A percentile compares a stretch with the other conserved stretches of the same genome.
phyloP scores from a whole-genome alignment of 257 asterid genomes.

The Thymus quinquecostatus region DNA sequence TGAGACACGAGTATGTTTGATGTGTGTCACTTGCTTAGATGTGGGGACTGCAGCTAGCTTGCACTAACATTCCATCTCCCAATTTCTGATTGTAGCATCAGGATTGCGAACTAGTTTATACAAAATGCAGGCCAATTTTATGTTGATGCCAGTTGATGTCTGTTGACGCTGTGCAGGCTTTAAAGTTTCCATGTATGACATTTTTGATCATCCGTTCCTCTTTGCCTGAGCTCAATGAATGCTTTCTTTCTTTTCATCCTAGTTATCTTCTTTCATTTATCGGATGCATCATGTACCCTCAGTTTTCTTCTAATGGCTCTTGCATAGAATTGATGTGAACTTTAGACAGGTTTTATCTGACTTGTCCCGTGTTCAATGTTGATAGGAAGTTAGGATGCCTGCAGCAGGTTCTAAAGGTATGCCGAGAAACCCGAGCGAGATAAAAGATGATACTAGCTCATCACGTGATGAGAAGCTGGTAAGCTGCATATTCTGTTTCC shows the following conservation, averaged over 20 bases:
- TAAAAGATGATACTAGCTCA: conserved; percentile 79
- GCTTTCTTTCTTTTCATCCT: conserved; percentile 19
- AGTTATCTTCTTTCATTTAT: conserved; percentile 1
- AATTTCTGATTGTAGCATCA: background rate
- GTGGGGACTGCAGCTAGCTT: too few relatives aligned
- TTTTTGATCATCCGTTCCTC: conserved; percentile 11
- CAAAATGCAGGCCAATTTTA: conserved; percentile 13
- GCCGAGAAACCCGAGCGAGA: conserved; percentile 78
- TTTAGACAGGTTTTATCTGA: conserved; percentile 34
- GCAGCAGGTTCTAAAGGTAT: conserved; percentile 87
- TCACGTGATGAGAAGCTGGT: conserved; percentile 97
- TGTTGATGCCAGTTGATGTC: background rate
- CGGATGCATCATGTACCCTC: conserved; percentile 10
- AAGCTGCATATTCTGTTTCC: conserved; percentile 25
- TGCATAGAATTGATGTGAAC: conserved; percentile 11
- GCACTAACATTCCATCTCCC: background rate
- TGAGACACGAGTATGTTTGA: background rate
- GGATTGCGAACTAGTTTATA: conserved; percentile 2
- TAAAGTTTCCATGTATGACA: background rate
- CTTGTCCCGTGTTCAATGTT: conserved; percentile 31
- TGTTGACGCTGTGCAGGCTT: conserved; percentile 11
- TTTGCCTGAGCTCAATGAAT: conserved; percentile 4
- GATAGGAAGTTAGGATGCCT: conserved; percentile 95
- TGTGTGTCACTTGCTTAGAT: too few relatives aligned
- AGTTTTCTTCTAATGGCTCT: conserved; percentile 21